These are phyloP conservation scores for Chlamydomonas reinhardtii DNA, from an alignment of 163 green algal genomes.

Conservation along the genomic window DNA sequence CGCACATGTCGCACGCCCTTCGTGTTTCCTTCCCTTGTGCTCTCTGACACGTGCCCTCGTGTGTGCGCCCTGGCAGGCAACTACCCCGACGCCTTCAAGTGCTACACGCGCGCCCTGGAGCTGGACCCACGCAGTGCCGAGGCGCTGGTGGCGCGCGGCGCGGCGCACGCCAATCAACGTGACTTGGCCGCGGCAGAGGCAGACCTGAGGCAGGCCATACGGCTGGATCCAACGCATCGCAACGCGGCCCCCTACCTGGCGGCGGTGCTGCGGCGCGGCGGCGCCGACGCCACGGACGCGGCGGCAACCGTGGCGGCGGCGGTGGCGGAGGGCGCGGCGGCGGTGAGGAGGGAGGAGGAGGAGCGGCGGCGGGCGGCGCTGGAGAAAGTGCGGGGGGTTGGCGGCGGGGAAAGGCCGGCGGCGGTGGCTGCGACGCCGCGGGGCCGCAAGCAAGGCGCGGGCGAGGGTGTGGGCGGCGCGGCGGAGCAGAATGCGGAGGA, in stretches of 20 bases:
- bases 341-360: conserved; percentile 15
- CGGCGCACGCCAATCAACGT: conserved; percentile 45
- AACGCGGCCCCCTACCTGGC: conserved; percentile 42
- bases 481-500: not conserved
- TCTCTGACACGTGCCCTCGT: too few species aligned
- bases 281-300: too few species aligned
- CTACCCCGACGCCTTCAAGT: conserved; percentile 48
- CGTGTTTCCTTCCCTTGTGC: too few species aligned
- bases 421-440: not conserved
- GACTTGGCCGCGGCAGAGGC: not conserved
- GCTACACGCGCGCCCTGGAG: conserved; percentile 48
- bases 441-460: too few species aligned
- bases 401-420: not conserved
- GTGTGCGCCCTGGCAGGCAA: conserved; percentile 15
- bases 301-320: too few species aligned
- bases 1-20: too few species aligned
- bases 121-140: conserved; percentile 41
- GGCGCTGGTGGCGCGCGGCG: conserved; percentile 46
- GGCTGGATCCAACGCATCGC: conserved; percentile 28
- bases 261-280: not conserved
- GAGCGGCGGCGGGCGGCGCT: not conserved
- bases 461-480: not conserved
- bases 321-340: conserved; percentile 13
- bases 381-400: not conserved
- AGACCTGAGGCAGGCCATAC: conserved; percentile 16